Evolutionary conservation across 345 rosid genomes (phyloP).

Genomic region (Eucalyptus regnans): DNA sequence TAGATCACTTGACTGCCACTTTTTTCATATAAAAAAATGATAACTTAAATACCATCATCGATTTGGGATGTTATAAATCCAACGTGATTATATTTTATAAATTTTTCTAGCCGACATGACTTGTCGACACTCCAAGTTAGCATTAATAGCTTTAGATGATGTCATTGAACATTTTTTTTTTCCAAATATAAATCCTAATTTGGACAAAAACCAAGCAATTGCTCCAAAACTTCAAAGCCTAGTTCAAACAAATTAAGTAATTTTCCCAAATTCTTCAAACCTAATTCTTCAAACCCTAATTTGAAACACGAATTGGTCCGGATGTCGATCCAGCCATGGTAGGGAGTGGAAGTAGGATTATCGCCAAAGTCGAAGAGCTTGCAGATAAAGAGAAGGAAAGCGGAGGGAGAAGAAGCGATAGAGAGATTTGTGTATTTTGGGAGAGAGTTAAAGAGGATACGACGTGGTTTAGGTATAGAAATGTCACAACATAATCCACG

Average conservation of each 20-base stretch:
- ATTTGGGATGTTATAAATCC: background rate
- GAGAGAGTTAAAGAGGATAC: background rate
- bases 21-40: fast-evolving
- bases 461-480: background rate
- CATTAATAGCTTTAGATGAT: background rate
- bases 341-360: background rate
- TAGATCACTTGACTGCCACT: background rate
- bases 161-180: background rate
- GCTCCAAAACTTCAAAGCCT: background rate
- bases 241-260: background rate
- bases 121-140: background rate
- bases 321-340: background rate
- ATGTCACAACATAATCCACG: background rate
- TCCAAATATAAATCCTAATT: background rate
- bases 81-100: background rate
- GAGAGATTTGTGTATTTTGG: background rate
- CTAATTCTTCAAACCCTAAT: background rate
- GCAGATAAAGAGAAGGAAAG: background rate
- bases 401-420: background rate
- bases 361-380: background rate
- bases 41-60: fast-evolving
- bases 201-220: background rate
- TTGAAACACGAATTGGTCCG: background rate
- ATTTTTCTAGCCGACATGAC: background rate
- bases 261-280: background rate